Evolutionary conservation across 179 eudicot genomes (phyloP).

Genomic region (Drosera spatulata): DNA sequence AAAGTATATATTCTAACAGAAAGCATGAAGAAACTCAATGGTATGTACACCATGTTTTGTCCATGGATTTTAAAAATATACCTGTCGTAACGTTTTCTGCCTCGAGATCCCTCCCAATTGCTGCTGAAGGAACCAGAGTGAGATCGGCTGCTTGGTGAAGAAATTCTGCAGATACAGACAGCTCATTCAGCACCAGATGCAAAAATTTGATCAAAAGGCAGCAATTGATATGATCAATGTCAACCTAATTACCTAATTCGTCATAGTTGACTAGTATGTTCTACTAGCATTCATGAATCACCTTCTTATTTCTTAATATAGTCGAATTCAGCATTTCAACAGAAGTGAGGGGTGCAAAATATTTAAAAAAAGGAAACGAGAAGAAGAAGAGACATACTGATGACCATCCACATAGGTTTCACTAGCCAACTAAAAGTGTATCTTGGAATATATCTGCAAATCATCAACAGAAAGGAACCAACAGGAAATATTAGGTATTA

Average conservation of each 20-base stretch:
- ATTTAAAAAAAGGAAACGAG: background rate
- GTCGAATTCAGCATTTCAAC: too few species aligned
- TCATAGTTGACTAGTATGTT: too few species aligned
- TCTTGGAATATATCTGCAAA: constrained; percentile 84
- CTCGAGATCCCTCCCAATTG: constrained; percentile 80
- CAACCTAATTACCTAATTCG: too few species aligned
- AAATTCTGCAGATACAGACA: constrained; percentile 42
- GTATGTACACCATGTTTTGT: background rate
- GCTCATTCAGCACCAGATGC: background rate
- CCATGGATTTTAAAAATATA: constrained; percentile 8
- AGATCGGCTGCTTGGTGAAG: constrained; percentile 94
- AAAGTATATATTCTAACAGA: too few species aligned
- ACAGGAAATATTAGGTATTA: background rate
- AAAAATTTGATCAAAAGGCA: too few species aligned
- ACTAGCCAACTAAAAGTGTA: constrained; percentile 97
- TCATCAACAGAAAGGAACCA: background rate
- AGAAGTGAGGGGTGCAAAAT: too few species aligned
- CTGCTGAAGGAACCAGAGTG: constrained; percentile 93
- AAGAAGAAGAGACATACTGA: constrained; percentile 16
- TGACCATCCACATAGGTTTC: constrained; percentile 90
- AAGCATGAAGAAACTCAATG: constrained; percentile 1
- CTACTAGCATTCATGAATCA: too few species aligned
- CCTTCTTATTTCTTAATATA: too few species aligned
- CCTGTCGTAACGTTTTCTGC: constrained; percentile 81
- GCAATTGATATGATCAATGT: too few species aligned